phyloP scores from a whole-genome alignment of 495 filamentous ascomycete genomes.

The Cryomyces antarcticus region DNA sequence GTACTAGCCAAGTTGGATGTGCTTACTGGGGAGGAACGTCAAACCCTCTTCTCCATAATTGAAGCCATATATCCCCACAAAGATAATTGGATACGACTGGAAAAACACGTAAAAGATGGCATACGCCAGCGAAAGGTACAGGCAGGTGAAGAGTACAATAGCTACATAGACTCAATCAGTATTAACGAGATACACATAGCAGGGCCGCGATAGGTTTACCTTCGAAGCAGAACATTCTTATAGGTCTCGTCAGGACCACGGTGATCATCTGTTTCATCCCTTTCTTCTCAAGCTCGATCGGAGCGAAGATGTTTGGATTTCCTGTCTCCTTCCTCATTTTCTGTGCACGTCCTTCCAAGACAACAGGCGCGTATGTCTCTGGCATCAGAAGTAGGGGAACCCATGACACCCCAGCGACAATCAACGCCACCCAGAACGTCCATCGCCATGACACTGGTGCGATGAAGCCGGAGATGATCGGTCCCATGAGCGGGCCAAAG shows the following conservation, averaged over 20 bases:
- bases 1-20: no score
- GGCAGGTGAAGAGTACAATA: slow-evolving; percentile 41
- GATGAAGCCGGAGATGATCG: slow-evolving; percentile 19
- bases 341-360: slow-evolving; percentile 33
- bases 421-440: slow-evolving; percentile 32
- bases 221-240: slow-evolving; percentile 36
- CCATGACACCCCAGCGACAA: slow-evolving; percentile 23
- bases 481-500: slow-evolving; percentile 19
- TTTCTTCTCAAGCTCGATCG: slow-evolving; percentile 23
- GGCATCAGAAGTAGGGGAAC: slow-evolving; percentile 20
- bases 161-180: slow-evolving; percentile 9
- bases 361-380: slow-evolving; percentile 41
- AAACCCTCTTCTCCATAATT: slow-evolving; percentile 18
- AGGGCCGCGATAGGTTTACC: not conserved
- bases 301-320: slow-evolving; percentile 16
- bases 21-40: slow-evolving; percentile 16
- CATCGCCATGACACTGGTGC: slow-evolving; percentile 25
- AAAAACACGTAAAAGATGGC: slow-evolving; percentile 63
- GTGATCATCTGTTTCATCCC: slow-evolving; percentile 18
- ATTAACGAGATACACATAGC: not conserved
- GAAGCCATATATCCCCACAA: slow-evolving; percentile 26
- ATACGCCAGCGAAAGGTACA: slow-evolving; percentile 50
- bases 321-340: slow-evolving; percentile 27
- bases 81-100: slow-evolving; percentile 46
- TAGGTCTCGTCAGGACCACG: slow-evolving; percentile 26